These are phyloP conservation scores for Kodamaea kaohsiungensis DNA, from an alignment of 805 yeast genomes.

Conservation along the genomic window DNA sequence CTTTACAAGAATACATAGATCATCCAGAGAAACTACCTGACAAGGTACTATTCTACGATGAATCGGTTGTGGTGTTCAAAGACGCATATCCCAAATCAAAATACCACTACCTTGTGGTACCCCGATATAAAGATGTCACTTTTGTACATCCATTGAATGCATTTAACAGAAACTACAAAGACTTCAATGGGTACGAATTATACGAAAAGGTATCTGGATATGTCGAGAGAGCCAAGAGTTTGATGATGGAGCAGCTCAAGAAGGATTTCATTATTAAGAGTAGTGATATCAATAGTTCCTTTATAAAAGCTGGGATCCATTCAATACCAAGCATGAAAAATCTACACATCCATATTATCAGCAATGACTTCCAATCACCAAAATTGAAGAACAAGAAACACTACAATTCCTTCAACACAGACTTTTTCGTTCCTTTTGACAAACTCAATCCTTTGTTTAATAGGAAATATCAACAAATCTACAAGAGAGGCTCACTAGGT, in stretches of 20 bases:
- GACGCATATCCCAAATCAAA: constrained; percentile 67
- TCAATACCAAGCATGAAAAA: constrained; percentile 68
- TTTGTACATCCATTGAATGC: constrained; percentile 53
- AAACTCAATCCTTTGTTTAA: constrained; percentile 33
- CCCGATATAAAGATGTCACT: constrained; percentile 46
- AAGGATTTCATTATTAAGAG: constrained; percentile 4
- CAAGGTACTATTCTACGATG: constrained; percentile 49
- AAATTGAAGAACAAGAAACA: constrained; percentile 62
- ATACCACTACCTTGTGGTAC: constrained; percentile 62
- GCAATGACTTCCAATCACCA: constrained; percentile 59
- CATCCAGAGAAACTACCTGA: constrained; percentile 41
- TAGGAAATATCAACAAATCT: constrained; percentile 3
- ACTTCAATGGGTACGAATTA: constrained; percentile 19
- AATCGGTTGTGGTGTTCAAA: constrained; percentile 52
- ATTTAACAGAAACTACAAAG: constrained; percentile 30
- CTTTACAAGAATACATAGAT: constrained; percentile 49
- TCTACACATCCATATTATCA: constrained; percentile 72
- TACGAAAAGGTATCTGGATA: constrained; percentile 29
- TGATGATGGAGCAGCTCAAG: constrained; percentile 24
- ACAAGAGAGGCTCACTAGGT: neutral
- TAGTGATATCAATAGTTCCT: constrained; percentile 21
- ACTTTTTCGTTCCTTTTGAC: constrained; percentile 60
- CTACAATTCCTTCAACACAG: constrained; percentile 68
- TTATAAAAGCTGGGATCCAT: constrained; percentile 64
- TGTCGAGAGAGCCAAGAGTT: constrained; percentile 36